A percentile compares a stretch with the other conserved stretches of the same genome.
Evolutionary conservation across 2,329 filamentous ascomycete species (phyloP).

Genomic region (Alternaria novae-zelandiae): DNA sequence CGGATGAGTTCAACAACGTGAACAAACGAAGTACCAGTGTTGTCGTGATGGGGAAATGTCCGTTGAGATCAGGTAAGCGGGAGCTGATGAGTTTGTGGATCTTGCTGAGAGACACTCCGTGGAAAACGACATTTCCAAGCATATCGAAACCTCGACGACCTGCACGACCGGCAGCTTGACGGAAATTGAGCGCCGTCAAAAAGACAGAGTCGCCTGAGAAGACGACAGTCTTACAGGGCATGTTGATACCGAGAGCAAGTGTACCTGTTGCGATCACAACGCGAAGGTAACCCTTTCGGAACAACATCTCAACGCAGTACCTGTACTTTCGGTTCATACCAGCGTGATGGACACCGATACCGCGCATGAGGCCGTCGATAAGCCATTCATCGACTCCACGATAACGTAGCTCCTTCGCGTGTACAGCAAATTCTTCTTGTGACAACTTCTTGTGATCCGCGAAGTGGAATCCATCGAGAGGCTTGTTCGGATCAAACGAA

Average conservation of each 20-base stretch:
- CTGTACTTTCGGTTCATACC: conserved; percentile 81
- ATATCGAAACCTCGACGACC: conserved; percentile 82
- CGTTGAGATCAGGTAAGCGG: conserved; percentile 73
- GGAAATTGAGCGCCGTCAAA: conserved; percentile 76
- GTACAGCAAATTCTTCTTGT: conserved; percentile 64
- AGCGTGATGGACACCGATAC: conserved; percentile 78
- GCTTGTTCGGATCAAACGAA: conserved; percentile 70
- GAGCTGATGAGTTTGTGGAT: conserved; percentile 75
- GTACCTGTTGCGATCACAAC: conserved; percentile 79
- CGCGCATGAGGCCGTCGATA: conserved; percentile 67
- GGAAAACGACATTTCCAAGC: conserved; percentile 82
- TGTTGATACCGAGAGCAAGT: conserved; percentile 74
- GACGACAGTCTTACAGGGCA: conserved; percentile 78
- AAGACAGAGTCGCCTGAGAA: conserved; percentile 77
- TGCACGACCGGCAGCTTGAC: conserved; percentile 77
- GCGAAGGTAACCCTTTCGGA: conserved; percentile 73
- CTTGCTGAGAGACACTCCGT: conserved; percentile 66
- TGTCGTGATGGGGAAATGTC: conserved; percentile 79
- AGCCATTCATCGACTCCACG: conserved; percentile 61
- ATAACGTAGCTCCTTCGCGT: conserved; percentile 59
- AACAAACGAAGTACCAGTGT: conserved; percentile 74
- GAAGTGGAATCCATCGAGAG: conserved; percentile 69
- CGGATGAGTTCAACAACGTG: conserved; percentile 69
- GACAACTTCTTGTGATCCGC: conserved; percentile 67
- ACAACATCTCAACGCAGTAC: conserved; percentile 75